Evolutionary conservation across 2,329 filamentous ascomycete genomes (phyloP), one percentile per base, ranked within the genome.

Genomic region (Aureobasidium sp.): DNA sequence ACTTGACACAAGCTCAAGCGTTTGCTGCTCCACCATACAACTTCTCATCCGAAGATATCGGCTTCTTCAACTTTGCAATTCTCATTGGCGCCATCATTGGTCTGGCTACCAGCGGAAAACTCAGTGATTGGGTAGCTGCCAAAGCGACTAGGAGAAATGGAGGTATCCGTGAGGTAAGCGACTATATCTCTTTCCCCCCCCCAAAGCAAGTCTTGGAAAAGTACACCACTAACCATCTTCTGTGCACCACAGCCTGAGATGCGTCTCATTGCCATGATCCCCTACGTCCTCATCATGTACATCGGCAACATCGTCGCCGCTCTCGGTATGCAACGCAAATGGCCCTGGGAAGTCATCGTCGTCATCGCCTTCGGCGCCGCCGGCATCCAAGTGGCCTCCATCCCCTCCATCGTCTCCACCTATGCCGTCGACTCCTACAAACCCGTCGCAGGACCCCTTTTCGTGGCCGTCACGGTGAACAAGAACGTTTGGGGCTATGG

Each of bases 391-490:
- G 83, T 85, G 17, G 79, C 83, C 2, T 83, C 82, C 0, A 71
- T 87, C 14, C 84, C 85, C 0, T 79, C 79, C 14, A 86, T 87
- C 62, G 78, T 75, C 5, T 81, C 76, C 37, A 84, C 76, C 2
- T 86, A 86, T 67, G 82, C 83, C 0, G 79, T 87, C 17, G 85
- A 87, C 69, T 81, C 78, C 61, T 87, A 87, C 71, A 87, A 86
- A 72, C 82, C 84, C 0, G 80, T 86, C 2, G 78, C 83, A 0
- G 83, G 84, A 3, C 79, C 77, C 2, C 73, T 86, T 52, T 83
- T 86, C 68, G 83, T 86, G 0, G 76, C 79, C 8, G 81, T 85
- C 65, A 86, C 83, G 0, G 82, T 86, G 49, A 84, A 85, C 67
- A 86, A 86, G 74, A 86, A 86, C 62, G 60, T 85, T 0, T 85